Evolutionary conservation across 2,329 filamentous ascomycete species (phyloP), one percentile per base, ranked within the genome.

Genomic region (Claviceps purpurea): DNA sequence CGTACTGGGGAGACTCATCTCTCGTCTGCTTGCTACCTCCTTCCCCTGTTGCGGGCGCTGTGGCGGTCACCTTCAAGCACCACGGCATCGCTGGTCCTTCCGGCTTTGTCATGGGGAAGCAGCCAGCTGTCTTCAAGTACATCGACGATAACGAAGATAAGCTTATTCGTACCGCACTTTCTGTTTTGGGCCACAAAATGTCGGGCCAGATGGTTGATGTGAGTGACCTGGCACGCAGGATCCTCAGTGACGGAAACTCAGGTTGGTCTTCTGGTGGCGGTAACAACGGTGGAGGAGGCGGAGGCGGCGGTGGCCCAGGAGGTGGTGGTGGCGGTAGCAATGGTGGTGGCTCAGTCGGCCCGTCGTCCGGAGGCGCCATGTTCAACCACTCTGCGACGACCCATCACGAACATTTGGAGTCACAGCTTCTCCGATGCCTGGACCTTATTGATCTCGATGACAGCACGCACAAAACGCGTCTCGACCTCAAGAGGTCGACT

Each of bases 381-480:
- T 71, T 67, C 55, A 73, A 66, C 51, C 72, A 69, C 50, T 68
- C 68, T 50, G 48, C 45, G 5, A 49, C 37, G 3, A 68, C 67
- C 8, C 65, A 66, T 41, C 64, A 65, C 42, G 65, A 69, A 30
- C 77, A 83, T 60, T 72, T 86, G 20, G 86, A 90, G 63, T 73
- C 75, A 13, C 78, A 82, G 56, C 76, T 93, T 56, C 71, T 93
- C 57, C 83, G 79, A 58, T 81, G 85, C 53, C 72, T 93, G n/a
- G 85, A 91, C 58, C 73, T 88, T 45, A 84, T 90, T 60, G 87
- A 91, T 63, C 72, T 89, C 26, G 84, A 89, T 62, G 84, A 89
- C 59, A 88, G 79, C 61, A 76, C 82, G 4, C 76, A 84, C 56
- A 75, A 77, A 58, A 78, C 85, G 14, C 78, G 77, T 26, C 79